Base-by-base conservation (phyloP, 106 monocot genomes). In the Dendrobium officinale region DNA sequence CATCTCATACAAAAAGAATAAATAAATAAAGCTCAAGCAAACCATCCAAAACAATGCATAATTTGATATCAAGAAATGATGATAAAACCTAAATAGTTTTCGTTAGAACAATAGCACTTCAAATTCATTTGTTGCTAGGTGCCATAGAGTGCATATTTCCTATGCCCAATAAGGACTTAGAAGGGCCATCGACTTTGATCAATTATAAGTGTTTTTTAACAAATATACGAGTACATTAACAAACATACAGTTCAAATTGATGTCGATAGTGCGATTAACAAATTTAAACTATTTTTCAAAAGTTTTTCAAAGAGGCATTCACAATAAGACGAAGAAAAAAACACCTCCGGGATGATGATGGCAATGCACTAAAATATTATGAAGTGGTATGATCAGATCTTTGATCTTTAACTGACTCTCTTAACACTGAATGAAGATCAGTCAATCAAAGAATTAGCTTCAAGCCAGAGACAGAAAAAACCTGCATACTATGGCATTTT, bases 401-500 rank as follows among this genome's bases (percentile, higher is more conserved):
- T 8, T 48, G 48, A 51, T 51, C 51, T 51, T 51, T 51, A 51
- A 13, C 51, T 3, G 51, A 51, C 61, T 18, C 19, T 51, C 51
- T 51, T 51, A 51, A 15, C 10, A 51, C 15, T 51, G 51, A 51
- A 51, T 13, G 10, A 51, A 51, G 13, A 51, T 51, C 51, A 51
- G 51, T 51, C 13, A n/a, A 70, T 37, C 70, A 74, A 5, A 43
- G 6, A 74, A 20, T 18, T 20, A 20, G 20, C 5, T 74, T 20
- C 43, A 42, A 74, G 43, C 29, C 20, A 41, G 42, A 43, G 16
- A 43, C 40, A 74, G 9, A 76, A 26, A 76, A 2, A 48, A 76
- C 98, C 98, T 95, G 92, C 98, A 99, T 81, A 99, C 83, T 73
- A 92, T 81, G 55, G 98, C 98, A 91, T 92, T 95, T 81, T 93